Base-by-base conservation (phyloP, 2,329 filamentous ascomycete genomes). In the Monosporascus sp. region DNA sequence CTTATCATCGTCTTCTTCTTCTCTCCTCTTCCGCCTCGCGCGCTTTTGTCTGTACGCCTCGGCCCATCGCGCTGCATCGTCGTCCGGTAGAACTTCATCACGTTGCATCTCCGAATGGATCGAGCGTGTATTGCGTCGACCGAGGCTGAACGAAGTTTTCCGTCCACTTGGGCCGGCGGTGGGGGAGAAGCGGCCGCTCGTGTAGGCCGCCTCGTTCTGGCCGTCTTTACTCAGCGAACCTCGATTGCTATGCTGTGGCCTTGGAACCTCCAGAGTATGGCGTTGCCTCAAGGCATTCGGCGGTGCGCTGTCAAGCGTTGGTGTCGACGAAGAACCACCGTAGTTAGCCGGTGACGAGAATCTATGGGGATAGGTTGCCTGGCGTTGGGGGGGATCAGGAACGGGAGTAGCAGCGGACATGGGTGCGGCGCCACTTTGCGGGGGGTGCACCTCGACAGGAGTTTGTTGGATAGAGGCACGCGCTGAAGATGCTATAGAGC, bases 41-140 rank as follows among this genome's bases (percentile, higher is more conserved):
- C 93, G 80, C 73, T 95, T 96, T 67, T 96, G 90, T 62, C 90
- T 86, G 64, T 96, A 92, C 38, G 89, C 89, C 70, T 99, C 94
- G 31, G 94, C 89, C 90, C 91, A 97, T 52, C 91, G 83, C 53
- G 89, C 80, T 38, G 93, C 91, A 66, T 97, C 93, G 62, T 97
- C 93, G 66, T 97, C 93, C 18, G 87, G 89, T 2, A 85, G 79
- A 20, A 92, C 75, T 62, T 97, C 93, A 60, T 97, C 93, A 37
- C 90, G 79, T 48, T 89, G 86, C 63, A 85, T 76, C 62, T 97
- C 92, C 2, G 90, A 94, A 63, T 92, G 85, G 65, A 95, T 83
- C 6, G 90, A 95, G 57, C 90, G 82, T 24, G 93, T 97, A 55
- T 86, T 85, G 56, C 90, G 83, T 65, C 93, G 82, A 50, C 81